Conservation (phyloP, 2,329 filamentous ascomycete genomes). For the Stachybotrys chartarum region DNA sequence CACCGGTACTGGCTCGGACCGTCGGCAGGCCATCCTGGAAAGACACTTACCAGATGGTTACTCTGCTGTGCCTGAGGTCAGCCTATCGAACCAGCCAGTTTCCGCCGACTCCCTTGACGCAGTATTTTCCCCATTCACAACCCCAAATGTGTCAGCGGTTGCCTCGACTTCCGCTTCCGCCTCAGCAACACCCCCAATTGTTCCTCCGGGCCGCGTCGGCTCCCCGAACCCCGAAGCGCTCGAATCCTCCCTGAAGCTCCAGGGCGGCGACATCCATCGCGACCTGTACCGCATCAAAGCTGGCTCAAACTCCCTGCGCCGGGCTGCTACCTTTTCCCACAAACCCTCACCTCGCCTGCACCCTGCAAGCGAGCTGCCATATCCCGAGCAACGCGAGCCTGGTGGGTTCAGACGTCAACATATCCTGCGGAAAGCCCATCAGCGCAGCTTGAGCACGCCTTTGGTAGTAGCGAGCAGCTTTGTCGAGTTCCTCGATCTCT, state of each 20-base stretch:
- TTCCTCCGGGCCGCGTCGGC: slow-evolving; percentile 4
- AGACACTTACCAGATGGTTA: slow-evolving; percentile 31
- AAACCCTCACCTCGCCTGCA: slow-evolving; percentile 26
- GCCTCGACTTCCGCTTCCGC: slow-evolving; percentile 8
- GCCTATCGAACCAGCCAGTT: slow-evolving; percentile 14
- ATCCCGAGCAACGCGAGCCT: slow-evolving; percentile 33
- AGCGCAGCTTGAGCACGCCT: slow-evolving; percentile 27
- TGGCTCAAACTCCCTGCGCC: slow-evolving; percentile 39
- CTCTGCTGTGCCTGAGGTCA: slow-evolving; percentile 30
- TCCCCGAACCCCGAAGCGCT: slow-evolving; percentile 31
- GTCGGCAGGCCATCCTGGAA: slow-evolving; percentile 27
- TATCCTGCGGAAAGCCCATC: slow-evolving; percentile 27
- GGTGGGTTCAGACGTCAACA: slow-evolving; percentile 41
- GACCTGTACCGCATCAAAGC: slow-evolving; percentile 70
- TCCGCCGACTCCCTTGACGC: background rate
- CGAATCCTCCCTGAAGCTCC: slow-evolving; percentile 60
- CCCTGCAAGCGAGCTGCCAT: slow-evolving; percentile 20
- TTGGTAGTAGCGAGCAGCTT: slow-evolving; percentile 61
- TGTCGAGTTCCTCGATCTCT: slow-evolving; percentile 68
- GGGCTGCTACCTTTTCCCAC: slow-evolving; percentile 62
- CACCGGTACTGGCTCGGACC: slow-evolving; percentile 17
- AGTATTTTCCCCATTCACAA: background rate
- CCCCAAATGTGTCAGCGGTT: background rate
- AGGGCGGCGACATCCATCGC: slow-evolving; percentile 72
- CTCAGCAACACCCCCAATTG: slow-evolving; percentile 1